Conservation (phyloP, 225 moss, liverwort and hornwort species). For the Takakia lepidozioides region DNA sequence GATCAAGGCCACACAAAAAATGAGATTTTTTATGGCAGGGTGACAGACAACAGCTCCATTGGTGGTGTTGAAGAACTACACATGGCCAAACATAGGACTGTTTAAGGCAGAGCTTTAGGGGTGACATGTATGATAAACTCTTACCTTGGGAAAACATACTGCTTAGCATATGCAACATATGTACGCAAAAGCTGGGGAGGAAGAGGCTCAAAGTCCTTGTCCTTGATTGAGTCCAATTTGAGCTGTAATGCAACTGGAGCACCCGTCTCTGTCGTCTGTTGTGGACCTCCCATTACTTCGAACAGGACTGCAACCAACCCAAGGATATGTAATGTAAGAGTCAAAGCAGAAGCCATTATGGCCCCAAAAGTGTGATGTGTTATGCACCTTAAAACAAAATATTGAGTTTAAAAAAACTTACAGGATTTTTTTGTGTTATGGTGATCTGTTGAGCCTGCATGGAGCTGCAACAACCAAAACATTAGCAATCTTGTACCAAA, state of each 20-base stretch:
- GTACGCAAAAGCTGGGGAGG: conserved; percentile 80
- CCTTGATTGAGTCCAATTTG: conserved; percentile 64
- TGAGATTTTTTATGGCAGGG: too few species aligned
- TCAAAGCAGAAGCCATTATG: not conserved
- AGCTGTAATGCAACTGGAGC: conserved; percentile 59
- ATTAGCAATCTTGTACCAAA: too few species aligned
- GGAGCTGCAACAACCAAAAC: conserved; percentile 54
- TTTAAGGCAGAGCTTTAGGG: not conserved
- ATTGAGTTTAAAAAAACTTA: conserved; percentile 23
- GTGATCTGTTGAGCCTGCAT: conserved; percentile 86
- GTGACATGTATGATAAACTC: not conserved
- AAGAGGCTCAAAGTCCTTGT: conserved; percentile 66
- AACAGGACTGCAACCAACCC: conserved; percentile 37
- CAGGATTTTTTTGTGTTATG: conserved; percentile 63
- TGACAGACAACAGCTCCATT: too few species aligned
- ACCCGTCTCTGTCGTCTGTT: conserved; percentile 45
- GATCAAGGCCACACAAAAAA: too few species aligned
- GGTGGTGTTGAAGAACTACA: too few species aligned
- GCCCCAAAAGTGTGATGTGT: not conserved
- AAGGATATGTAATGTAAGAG: conserved; percentile 1
- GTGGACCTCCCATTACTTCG: conserved; percentile 39
- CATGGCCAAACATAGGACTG: too few species aligned
- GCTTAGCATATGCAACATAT: conserved; percentile 88
- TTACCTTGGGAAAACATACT: conserved; percentile 83
- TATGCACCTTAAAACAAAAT: not conserved